Conservation (phyloP, 176 grass and related monocot species). For the Oryza longistaminata region DNA sequence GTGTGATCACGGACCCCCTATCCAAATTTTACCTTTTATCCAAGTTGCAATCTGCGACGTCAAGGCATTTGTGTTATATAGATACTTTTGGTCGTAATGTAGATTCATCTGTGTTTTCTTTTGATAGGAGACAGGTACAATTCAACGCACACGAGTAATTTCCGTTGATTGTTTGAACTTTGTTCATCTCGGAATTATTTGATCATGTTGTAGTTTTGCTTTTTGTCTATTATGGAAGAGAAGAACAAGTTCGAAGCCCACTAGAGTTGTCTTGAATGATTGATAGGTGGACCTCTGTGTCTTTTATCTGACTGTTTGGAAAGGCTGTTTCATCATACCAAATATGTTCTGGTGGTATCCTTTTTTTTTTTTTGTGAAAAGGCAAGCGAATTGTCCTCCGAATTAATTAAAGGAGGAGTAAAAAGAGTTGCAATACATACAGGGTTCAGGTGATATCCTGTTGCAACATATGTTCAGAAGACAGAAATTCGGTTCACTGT, state of each 20-base stretch:
- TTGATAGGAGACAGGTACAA: not conserved
- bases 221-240: not conserved
- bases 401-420: too few relatives aligned
- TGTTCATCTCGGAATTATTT: not conserved
- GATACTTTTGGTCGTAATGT: not conserved
- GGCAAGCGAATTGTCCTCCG: too few relatives aligned
- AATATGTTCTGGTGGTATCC: not conserved
- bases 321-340: not conserved
- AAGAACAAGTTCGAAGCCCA: not conserved
- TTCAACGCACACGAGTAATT: not conserved
- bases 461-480: not conserved
- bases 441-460: not conserved
- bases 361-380: not conserved
- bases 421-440: too few relatives aligned
- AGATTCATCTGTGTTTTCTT: not conserved
- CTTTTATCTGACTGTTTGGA: not conserved
- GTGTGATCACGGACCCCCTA: not conserved
- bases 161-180: slow-evolving; percentile 2
- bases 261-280: not conserved
- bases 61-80: not conserved
- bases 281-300: not conserved
- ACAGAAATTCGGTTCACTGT: not conserved
- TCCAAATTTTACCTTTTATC: slow-evolving; percentile 3
- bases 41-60: not conserved
- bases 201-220: not conserved